A percentile compares a stretch with the other conserved stretches of the same genome.
phyloP scores from a whole-genome alignment of 2,329 filamentous ascomycete genomes.

The Metarhizium guizhouense region DNA sequence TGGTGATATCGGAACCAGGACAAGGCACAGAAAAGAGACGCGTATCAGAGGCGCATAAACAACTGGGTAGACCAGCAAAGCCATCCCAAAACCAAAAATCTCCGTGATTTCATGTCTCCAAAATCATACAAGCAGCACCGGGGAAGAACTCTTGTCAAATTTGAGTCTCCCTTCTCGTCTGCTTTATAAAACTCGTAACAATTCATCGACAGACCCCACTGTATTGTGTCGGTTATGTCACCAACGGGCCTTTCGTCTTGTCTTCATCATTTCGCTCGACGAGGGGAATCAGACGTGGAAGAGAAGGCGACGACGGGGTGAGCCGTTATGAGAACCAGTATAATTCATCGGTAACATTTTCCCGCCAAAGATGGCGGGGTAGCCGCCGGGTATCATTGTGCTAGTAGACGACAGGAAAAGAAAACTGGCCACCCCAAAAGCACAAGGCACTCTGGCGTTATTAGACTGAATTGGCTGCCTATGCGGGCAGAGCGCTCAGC shows the following conservation, averaged over 20 bases:
- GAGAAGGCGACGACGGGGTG: not conserved
- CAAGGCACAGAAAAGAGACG: not conserved
- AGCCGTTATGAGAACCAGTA: not conserved
- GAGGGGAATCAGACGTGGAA: not conserved
- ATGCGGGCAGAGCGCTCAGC: not conserved
- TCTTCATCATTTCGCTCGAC: not conserved
- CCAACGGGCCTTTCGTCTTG: not conserved
- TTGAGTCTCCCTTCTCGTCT: not conserved
- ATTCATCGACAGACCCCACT: not conserved
- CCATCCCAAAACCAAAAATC: not conserved
- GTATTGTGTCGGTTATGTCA: not conserved
- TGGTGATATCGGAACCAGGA: not conserved
- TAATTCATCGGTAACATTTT: not conserved
- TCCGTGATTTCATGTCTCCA: not conserved
- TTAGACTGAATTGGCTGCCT: not conserved
- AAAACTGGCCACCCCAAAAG: not conserved
- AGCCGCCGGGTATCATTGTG: slow-evolving; percentile 5
- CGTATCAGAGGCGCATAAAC: not conserved
- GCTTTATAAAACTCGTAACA: not conserved
- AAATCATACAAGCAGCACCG: not conserved
- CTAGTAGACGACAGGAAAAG: not conserved
- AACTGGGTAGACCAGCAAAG: not conserved
- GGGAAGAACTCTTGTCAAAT: not conserved
- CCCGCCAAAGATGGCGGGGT: not conserved
- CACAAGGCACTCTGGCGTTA: not conserved